Conservation (phyloP, 2,329 filamentous ascomycete species). For the Neospermospora avenae region DNA sequence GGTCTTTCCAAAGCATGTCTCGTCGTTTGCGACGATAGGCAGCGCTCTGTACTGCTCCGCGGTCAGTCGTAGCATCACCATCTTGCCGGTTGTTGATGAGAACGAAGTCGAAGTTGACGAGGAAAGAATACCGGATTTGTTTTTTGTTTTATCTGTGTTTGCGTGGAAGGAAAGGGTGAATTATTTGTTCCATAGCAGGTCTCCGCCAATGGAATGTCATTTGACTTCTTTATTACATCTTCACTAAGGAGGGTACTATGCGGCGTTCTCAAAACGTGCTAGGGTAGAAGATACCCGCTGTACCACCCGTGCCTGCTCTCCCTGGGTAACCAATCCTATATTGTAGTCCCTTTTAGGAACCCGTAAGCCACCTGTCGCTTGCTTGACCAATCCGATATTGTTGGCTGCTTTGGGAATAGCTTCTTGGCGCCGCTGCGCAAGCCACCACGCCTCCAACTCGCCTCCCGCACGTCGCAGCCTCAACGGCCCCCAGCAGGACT, state of each 20-base stretch:
- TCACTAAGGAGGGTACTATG: background rate
- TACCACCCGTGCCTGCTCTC: too few relatives aligned
- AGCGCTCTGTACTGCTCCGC: background rate
- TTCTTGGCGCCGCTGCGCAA: background rate
- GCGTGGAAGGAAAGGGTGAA: background rate
- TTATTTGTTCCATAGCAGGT: background rate
- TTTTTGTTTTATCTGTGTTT: background rate
- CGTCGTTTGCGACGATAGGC: background rate
- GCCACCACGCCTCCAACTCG: background rate
- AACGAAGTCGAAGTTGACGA: background rate
- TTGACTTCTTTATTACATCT: background rate
- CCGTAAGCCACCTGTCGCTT: background rate
- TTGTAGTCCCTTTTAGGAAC: background rate
- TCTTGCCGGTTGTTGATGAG: background rate
- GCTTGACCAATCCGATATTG: background rate
- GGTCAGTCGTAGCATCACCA: background rate
- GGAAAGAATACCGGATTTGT: background rate
- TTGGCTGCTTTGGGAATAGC: background rate
- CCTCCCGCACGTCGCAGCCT: background rate
- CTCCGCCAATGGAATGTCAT: background rate
- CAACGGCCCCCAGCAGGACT: background rate
- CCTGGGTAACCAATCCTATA: background rate
- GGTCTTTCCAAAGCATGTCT: constrained; percentile 10
- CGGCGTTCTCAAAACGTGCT: background rate
- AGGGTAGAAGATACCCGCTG: too few relatives aligned